Conservation (phyloP, 2,329 filamentous ascomycete genomes). For the Boeremia exigua region DNA sequence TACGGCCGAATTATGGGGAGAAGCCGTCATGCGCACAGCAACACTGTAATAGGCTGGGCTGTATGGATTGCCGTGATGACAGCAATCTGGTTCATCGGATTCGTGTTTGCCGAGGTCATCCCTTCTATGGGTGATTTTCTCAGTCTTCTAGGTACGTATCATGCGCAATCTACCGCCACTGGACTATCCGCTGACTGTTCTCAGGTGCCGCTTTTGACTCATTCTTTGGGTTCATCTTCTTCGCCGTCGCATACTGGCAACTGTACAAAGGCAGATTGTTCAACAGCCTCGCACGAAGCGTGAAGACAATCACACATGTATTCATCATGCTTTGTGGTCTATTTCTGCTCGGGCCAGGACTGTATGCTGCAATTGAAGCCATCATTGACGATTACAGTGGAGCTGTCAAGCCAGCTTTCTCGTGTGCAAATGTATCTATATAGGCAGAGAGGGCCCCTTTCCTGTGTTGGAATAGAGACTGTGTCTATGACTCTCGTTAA, state of each 20-base stretch:
- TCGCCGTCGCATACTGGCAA: slow-evolving; percentile 78
- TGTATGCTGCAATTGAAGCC: slow-evolving; percentile 61
- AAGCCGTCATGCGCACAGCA: slow-evolving; percentile 77
- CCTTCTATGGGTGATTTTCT: slow-evolving; percentile 73
- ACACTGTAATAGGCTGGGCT: slow-evolving; percentile 81
- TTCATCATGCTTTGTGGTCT: slow-evolving; percentile 55
- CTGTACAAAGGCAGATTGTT: slow-evolving; percentile 71
- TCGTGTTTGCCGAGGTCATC: slow-evolving; percentile 89
- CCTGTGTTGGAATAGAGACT: too few species aligned
- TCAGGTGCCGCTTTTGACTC: slow-evolving; percentile 87
- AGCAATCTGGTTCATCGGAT: slow-evolving; percentile 77
- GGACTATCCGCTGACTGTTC: slow-evolving; percentile 61
- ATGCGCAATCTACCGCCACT: not conserved
- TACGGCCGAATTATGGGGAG: slow-evolving; percentile 86
- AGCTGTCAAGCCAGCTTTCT: slow-evolving; percentile 55
- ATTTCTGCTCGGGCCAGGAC: slow-evolving; percentile 58
- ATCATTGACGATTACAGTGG: slow-evolving; percentile 59
- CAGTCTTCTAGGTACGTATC: not conserved
- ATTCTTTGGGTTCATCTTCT: slow-evolving; percentile 95
- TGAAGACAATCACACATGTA: slow-evolving; percentile 55
- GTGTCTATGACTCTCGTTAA: too few species aligned
- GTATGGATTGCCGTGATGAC: slow-evolving; percentile 78
- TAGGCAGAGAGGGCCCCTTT: slow-evolving; percentile 26
- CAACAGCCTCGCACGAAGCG: slow-evolving; percentile 38
- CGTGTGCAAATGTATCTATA: slow-evolving; percentile 57